phyloP scores from a whole-genome alignment of 1,284 basidiomycete species.

The Pterulicium gracile region DNA sequence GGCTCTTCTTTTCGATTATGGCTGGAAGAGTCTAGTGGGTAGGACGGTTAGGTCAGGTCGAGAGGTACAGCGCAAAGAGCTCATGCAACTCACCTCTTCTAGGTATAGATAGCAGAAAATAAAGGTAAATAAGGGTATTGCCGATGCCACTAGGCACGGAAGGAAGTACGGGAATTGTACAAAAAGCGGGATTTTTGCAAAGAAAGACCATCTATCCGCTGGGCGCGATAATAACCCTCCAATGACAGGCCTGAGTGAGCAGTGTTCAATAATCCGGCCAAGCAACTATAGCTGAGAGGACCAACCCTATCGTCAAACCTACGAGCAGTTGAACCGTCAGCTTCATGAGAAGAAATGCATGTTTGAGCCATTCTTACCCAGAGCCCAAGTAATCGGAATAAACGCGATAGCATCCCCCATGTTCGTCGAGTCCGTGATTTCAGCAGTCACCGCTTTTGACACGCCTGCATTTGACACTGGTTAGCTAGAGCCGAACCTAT shows the following conservation, averaged over 20 bases:
- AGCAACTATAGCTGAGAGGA: too few species aligned
- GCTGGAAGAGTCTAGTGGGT: neutral
- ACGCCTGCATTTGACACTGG: slow-evolving; percentile 1
- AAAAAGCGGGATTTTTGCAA: slow-evolving; percentile 15
- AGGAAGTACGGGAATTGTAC: slow-evolving; percentile 20
- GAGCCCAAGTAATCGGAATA: slow-evolving; percentile 16
- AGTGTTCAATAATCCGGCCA: too few species aligned
- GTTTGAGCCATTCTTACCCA: neutral
- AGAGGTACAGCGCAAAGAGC: slow-evolving; percentile 15
- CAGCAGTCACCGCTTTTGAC: slow-evolving; percentile 11
- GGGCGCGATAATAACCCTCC: slow-evolving; percentile 19
- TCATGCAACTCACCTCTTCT: slow-evolving; percentile 18
- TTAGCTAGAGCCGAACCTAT: neutral
- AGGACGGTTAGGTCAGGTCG: too few species aligned
- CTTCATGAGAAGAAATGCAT: neutral
- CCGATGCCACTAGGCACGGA: slow-evolving; percentile 25
- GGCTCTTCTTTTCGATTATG: neutral
- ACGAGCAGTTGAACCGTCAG: slow-evolving; percentile 1
- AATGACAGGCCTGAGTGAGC: slow-evolving; percentile 13
- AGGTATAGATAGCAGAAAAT: slow-evolving; percentile 17
- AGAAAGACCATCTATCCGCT: slow-evolving; percentile 14
- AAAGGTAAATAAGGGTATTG: slow-evolving; percentile 15
- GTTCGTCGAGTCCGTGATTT: slow-evolving; percentile 20
- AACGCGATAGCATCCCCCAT: slow-evolving; percentile 17
- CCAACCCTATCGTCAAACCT: slow-evolving; percentile 17